Evolutionary conservation across 2,329 filamentous ascomycete genomes (phyloP), one percentile per base, ranked within the genome.

Genomic region (Pseudogymnoascus sp.): DNA sequence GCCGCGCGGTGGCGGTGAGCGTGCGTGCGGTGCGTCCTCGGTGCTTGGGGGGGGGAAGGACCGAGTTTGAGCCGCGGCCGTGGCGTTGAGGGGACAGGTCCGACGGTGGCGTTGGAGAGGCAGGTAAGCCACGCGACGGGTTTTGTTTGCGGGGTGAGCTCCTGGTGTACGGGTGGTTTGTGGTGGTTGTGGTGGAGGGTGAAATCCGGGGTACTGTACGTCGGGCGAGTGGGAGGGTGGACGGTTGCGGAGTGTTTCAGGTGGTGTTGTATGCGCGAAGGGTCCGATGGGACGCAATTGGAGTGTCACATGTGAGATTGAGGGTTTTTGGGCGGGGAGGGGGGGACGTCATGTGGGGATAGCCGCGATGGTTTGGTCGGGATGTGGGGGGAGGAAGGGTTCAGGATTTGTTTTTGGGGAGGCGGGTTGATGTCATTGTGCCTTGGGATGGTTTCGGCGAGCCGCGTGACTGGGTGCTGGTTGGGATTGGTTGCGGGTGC

Each of bases 181-280:
- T 40, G 15, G 17, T 47, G 8, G 21, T n/a, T 6, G 3, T 50
- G 40, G 47, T 53, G 44, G 47, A 28, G 44, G 8, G 44, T 28
- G 23, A n/a, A 26, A 53, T 53, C 47, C 4, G 23, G 47, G 47
- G 47, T 53, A 26, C 47, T n/a, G 23, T 23, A 28, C 10, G 19
- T 50, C 10, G 19, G 19, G 23, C 10, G 7, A 23, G 44, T 53
- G 13, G 13, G 21, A 4, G 11, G 15, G 8, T 50, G 21, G 47
- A 53, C 47, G 47, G 47, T 31, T 53, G 47, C 26, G 47, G 23
- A 53, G 23, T 53, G 47, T 53, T 53, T 53, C 47, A 53, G 47
- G 23, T 13, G 23, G 23, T 26, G 4, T 26, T 19, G n/a, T 3
- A 53, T 53, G 47, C 47, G 26, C n/a, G n/a, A 3, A 53, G 47